Base-by-base conservation (phyloP, 768 basidiomycete species). In the Gloeopeniophorella convolvens region DNA sequence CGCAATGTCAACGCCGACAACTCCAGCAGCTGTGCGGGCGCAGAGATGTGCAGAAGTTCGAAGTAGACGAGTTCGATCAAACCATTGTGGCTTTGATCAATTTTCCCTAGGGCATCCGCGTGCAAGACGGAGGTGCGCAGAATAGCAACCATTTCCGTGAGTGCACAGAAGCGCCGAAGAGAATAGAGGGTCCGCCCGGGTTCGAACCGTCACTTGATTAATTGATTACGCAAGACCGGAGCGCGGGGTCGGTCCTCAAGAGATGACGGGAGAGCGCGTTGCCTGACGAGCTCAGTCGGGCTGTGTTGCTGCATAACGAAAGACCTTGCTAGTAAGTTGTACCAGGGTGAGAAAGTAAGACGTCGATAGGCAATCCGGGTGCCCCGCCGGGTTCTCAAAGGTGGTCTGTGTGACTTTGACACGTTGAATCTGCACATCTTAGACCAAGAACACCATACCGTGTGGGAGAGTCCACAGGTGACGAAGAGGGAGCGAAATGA, bases 121-220 rank as follows among this genome's bases (percentile, higher is more conserved):
- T 44, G 50, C 41, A 28, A 32, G 51, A 31, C 4, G 8, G 36
- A 27, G 46, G 36, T 35, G 51, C 30, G 51, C 18, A 44, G 51
- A 27, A 28, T 9, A 34, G 35, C 42, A 23, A 37, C 50, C 26
- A 42, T 48, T 36, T 53, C 3, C 8, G 31, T 52, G 37, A 15
- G 32, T 11, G 41, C 41, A 27, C 3, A 28, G 34, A 31, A 31
- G 42, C 43, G 21, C 43, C 42, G 49, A 50, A 45, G 28, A 36
- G 45, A 12, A 21, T 4, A 15, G 5, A 28, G 45, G 45, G 36
- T 37, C 45, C 35, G 45, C 36, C 45, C 37, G 24, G 39, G 21
- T n/a, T n/a, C n/a, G n/a, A n/a, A n/a, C n/a, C 13, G 39, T 40
- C 18, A 12, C 11, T n/a, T n/a, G n/a, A n/a, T n/a, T n/a, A n/a